Base-by-base conservation (phyloP, 2,329 filamentous ascomycete species). In the Alternaria triticina region DNA sequence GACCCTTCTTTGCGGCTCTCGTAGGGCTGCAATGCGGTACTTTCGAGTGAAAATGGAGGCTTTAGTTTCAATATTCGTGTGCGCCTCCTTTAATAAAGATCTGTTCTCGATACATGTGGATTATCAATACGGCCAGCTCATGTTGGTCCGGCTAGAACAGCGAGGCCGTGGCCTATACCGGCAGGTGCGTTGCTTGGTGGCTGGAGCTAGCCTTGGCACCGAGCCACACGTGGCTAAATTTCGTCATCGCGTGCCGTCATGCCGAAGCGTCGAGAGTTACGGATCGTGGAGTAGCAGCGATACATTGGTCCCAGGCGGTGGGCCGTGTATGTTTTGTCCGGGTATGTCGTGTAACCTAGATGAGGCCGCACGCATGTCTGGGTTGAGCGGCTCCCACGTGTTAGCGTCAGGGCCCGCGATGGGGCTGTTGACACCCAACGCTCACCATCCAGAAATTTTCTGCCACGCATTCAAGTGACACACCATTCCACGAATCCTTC, bases 361-460 rank as follows among this genome's bases (percentile, higher is more conserved):
- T 50, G 20, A 15, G 46, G 33, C 25, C 15, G 56, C 43, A 28
- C 22, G 30, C 44, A 49, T n/a, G 25, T 23, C 49, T 50, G 36
- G 33, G 43, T 33, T 36, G 8, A 46, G 17, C 15, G 12, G 46
- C 36, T 47, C 12, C 54, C 60, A 68, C 63, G 65, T 65, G 58
- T 15, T 70, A 57, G 68, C 64, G 66, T 49, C 52, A 58, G 45
- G 51, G 60, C 46, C 57, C 44, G 49, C 61, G 52, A 45, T 64
- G 66, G 57, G 62, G 62, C 66, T 56, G 66, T 61, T 43, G 57
- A 64, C 54, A 70, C 69, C 68, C 64, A 70, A 71, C 60, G 54
- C 61, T 71, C 60, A 66, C 50, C 66, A 70, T 72, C 57, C 62
- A 59, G 57, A 69, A 69, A 61, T 70, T 74, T 72, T 68, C 59